These are phyloP conservation scores for Candolleomyces eurysporus DNA, from an alignment of 768 basidiomycete genomes.

Conservation along the genomic window DNA sequence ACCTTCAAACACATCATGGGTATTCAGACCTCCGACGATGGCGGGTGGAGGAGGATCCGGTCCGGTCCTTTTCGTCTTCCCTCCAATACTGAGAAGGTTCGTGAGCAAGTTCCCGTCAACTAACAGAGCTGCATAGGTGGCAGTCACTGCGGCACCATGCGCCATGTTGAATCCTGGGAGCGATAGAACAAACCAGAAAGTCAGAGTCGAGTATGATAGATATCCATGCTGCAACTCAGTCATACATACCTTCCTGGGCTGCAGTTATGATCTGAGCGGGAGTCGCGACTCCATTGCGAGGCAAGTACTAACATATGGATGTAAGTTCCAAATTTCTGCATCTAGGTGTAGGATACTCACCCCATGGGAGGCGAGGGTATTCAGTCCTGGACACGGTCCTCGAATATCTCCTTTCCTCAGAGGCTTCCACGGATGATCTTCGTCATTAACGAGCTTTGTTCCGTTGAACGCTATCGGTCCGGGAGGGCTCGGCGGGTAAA, in stretches of 20 bases:
- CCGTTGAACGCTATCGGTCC: constrained; percentile 9
- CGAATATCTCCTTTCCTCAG: constrained; percentile 12
- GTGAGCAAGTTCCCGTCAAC: constrained; percentile 18
- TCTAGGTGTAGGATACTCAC: constrained; percentile 1
- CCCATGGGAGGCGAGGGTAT: constrained; percentile 20
- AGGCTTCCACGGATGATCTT: constrained; percentile 15
- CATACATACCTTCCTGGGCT: constrained; percentile 13
- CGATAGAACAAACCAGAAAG: no score
- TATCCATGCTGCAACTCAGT: neutral
- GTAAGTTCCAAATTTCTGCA: no score
- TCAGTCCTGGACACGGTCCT: constrained; percentile 20
- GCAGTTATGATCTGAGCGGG: constrained; percentile 13
- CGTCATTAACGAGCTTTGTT: constrained; percentile 13
- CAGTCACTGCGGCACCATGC: constrained; percentile 8
- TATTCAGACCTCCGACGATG: constrained; percentile 15
- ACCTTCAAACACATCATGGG: constrained; percentile 17
- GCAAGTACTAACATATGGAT: constrained; percentile 9
- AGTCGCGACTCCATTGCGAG: constrained; percentile 13
- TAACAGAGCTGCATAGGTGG: constrained; percentile 14
- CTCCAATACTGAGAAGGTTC: constrained; percentile 17
- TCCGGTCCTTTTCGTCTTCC: constrained; percentile 15
- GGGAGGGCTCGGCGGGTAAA: constrained; percentile 7
- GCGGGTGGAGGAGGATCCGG: constrained; percentile 15
- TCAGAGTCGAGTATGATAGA: no score
- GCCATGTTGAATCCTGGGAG: constrained; percentile 18